A percentile compares a stretch with the other conserved stretches of the same genome.
Evolutionary conservation across 225 moss, liverwort and hornwort genomes (phyloP).

Genomic region (Lunularia cruciata): DNA sequence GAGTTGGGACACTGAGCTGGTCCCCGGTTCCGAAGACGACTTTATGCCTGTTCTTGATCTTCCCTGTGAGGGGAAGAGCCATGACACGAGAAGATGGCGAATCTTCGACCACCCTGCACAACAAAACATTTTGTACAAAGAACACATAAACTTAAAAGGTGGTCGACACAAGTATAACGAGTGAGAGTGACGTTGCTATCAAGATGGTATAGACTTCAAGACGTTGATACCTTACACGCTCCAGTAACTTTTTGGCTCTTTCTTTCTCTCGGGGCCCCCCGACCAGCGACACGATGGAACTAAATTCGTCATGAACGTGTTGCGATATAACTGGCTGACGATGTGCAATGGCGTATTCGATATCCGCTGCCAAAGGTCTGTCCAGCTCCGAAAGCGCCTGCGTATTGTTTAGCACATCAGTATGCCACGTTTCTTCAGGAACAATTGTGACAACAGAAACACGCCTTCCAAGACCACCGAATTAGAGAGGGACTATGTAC

Average conservation of each 20-base stretch:
- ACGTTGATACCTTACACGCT: constrained; percentile 52
- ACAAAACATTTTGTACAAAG: neutral
- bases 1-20: constrained; percentile 64
- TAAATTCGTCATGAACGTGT: constrained; percentile 75
- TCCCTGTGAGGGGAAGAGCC: constrained; percentile 69
- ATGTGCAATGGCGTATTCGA: constrained; percentile 42
- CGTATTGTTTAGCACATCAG: constrained; percentile 1
- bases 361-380: constrained; percentile 57
- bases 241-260: constrained; percentile 58
- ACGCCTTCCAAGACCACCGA: neutral
- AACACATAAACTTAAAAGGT: neutral
- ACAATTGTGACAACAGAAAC: neutral
- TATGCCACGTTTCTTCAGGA: neutral
- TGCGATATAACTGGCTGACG: constrained; percentile 64
- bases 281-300: constrained; percentile 53
- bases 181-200: neutral
- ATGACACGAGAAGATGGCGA: constrained; percentile 65
- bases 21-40: constrained; percentile 89
- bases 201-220: too few species aligned
- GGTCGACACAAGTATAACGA: neutral
- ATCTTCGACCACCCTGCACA: constrained; percentile 66
- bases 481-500: neutral
- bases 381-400: constrained; percentile 74
- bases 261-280: constrained; percentile 71
- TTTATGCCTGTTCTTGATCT: constrained; percentile 81